phyloP scores from a whole-genome alignment of 495 filamentous ascomycete genomes.

The Cercophora sp. region DNA sequence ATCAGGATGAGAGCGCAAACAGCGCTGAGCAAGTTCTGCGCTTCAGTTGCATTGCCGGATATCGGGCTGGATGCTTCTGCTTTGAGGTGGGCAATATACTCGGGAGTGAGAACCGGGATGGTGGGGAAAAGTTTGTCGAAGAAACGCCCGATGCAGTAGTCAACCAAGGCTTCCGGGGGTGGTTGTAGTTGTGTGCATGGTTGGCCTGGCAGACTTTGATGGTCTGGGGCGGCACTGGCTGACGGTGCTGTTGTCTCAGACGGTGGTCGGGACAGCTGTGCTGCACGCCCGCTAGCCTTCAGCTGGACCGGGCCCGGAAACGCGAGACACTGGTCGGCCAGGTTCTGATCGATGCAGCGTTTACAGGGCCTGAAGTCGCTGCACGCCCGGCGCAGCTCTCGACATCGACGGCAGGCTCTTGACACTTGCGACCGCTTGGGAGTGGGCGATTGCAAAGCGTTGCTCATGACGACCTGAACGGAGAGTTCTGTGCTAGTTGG shows the following conservation, averaged over 20 bases:
- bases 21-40: conserved; percentile 31
- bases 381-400: conserved; percentile 27
- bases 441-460: no score
- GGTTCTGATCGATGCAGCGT: conserved; percentile 23
- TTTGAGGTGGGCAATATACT: conserved; percentile 26
- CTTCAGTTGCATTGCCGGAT: conserved; percentile 20
- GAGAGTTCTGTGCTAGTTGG: no score
- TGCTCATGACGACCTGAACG: no score
- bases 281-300: not conserved
- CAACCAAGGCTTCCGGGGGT: conserved; percentile 18
- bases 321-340: conserved; percentile 22
- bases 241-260: not conserved
- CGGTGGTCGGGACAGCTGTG: no score
- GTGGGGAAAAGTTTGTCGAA: conserved; percentile 39
- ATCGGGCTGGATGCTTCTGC: conserved; percentile 6
- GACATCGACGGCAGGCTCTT: conserved; percentile 29
- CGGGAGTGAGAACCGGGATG: conserved; percentile 34
- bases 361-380: conserved; percentile 29
- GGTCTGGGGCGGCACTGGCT: conserved; percentile 15
- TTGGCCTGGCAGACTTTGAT: no score
- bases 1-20: conserved; percentile 34
- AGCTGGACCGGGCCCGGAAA: not conserved
- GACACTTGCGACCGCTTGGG: conserved; percentile 25
- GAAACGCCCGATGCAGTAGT: conserved; percentile 36
- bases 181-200: no score